Evolutionary conservation across 2,329 filamentous ascomycete genomes (phyloP).

Genomic region (Fusarium sarcochroum): DNA sequence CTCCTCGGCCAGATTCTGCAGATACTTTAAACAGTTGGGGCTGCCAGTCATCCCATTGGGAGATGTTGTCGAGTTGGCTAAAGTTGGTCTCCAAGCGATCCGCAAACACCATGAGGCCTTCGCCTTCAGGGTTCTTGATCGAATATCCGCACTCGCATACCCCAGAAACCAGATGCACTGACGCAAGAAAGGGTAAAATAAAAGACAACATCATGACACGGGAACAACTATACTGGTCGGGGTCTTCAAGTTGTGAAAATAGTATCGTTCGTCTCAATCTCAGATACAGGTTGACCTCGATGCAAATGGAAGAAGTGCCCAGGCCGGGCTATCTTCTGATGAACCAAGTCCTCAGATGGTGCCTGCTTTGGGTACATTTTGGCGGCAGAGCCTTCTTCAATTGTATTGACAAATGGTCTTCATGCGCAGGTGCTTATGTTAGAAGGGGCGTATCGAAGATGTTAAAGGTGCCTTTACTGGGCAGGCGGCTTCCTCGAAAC

Average conservation of each 20-base stretch:
- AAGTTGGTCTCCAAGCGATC: constrained; percentile 82
- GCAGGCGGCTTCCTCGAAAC: not conserved
- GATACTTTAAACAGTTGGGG: constrained; percentile 77
- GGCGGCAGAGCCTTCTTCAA: not conserved
- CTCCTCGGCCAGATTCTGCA: constrained; percentile 69
- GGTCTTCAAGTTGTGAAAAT: not conserved
- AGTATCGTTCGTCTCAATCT: not conserved
- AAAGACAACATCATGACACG: constrained; percentile 21
- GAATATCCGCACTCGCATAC: constrained; percentile 82
- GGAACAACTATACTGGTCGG: not conserved
- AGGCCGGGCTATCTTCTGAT: not conserved
- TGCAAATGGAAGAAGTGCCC: not conserved
- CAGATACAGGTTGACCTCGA: not conserved
- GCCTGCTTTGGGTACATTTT: not conserved
- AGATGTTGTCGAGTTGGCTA: constrained; percentile 65
- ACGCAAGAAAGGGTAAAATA: constrained; percentile 17
- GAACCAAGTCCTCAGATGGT: not conserved
- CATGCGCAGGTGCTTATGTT: not conserved
- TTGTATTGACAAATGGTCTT: not conserved
- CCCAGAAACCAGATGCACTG: constrained; percentile 50
- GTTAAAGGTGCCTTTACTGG: not conserved
- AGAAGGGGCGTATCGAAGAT: not conserved
- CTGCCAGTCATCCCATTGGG: constrained; percentile 71
- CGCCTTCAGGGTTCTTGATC: constrained; percentile 60
- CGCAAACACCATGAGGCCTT: constrained; percentile 69